Evolutionary conservation across 1,284 basidiomycete genomes (phyloP).

Genomic region (Boletellus deceptivus): DNA sequence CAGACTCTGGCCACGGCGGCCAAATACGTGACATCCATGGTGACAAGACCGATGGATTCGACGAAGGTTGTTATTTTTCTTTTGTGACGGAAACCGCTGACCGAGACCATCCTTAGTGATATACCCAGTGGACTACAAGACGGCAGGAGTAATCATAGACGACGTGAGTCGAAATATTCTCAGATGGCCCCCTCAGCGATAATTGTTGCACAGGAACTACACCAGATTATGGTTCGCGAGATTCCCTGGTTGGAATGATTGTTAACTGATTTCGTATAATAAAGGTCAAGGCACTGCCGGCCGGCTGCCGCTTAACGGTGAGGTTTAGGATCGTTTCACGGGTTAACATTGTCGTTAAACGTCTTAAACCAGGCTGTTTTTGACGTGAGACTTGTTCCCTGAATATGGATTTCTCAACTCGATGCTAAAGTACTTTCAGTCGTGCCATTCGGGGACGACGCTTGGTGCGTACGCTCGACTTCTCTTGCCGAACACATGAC

Average conservation of each 20-base stretch:
- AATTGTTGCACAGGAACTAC: conserved; percentile 46
- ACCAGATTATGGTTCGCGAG: conserved; percentile 53
- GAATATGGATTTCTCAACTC: background rate
- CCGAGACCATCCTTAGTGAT: conserved; percentile 43
- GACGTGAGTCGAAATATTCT: conserved; percentile 52
- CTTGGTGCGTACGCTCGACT: conserved; percentile 18
- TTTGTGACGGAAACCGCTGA: background rate
- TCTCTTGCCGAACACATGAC: background rate
- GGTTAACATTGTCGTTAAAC: background rate
- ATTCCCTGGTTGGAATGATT: background rate
- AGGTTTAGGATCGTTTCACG: conserved; percentile 24
- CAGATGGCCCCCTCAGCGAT: conserved; percentile 1
- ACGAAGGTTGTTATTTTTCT: conserved; percentile 52
- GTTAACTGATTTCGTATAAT: conserved; percentile 3
- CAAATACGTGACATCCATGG: conserved; percentile 71
- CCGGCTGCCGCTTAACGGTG: conserved; percentile 69
- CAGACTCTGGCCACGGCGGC: conserved; percentile 83
- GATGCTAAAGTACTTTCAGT: conserved; percentile 17
- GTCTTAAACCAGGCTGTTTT: conserved; percentile 53
- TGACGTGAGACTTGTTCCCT: conserved; percentile 47
- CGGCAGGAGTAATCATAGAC: conserved; percentile 68
- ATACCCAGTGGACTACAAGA: conserved; percentile 76
- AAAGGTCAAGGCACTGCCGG: conserved; percentile 57
- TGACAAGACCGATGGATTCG: conserved; percentile 64
- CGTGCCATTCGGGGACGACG: conserved; percentile 27